Evolutionary conservation across 805 yeast genomes (phyloP), one percentile per base, ranked within the genome.

Genomic region (Sugiyamaella valdiviana): DNA sequence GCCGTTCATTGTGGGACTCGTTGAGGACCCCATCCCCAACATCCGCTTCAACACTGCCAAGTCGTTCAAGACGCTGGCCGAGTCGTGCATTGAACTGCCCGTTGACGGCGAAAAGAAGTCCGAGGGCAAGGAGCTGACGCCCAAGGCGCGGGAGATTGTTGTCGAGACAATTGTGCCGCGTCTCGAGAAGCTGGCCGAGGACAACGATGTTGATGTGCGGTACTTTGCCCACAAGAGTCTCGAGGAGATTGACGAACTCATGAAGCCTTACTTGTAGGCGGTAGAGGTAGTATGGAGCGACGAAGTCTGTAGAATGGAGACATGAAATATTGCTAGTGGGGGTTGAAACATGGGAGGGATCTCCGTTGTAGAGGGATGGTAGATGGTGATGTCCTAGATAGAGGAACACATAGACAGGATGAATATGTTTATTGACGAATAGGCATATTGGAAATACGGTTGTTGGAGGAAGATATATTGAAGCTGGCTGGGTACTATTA

Each of bases 1-100:
- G 58, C 96, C 97, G 20, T 90, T 87, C 61, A 73, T 93, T 52
- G 75, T 80, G 56, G 80, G 78, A 43, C 73, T 91, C 58, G 74
- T 81, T 36, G 73, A 72, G 36, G 99, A 93, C 68, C 76, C 80
- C 6, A 97, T 93, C 49, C 96, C 99, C 58, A 93, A 93, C 66
- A 90, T 93, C 54, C 78, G 97, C 63, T 93, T 93, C 72, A 93
- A 90, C 68, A 89, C 85, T 53, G 97, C 99, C 22, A 89, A 88
- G 67, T 78, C 95, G 14, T 80, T 85, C 61, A 75, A 78, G 38
- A 70, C 74, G 21, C 72, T 85, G 29, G 80, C 80, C 5, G 77
- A 79, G 59, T 72, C 80, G 14, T 68, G 85, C 23, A 40, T 54
- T 21, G 47, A 45, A 7, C 49, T 35, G 32, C 17, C 39, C 5